These are phyloP conservation scores for Sporobolomyces phaffii DNA, from an alignment of 768 basidiomycete genomes.

Conservation along the genomic window DNA sequence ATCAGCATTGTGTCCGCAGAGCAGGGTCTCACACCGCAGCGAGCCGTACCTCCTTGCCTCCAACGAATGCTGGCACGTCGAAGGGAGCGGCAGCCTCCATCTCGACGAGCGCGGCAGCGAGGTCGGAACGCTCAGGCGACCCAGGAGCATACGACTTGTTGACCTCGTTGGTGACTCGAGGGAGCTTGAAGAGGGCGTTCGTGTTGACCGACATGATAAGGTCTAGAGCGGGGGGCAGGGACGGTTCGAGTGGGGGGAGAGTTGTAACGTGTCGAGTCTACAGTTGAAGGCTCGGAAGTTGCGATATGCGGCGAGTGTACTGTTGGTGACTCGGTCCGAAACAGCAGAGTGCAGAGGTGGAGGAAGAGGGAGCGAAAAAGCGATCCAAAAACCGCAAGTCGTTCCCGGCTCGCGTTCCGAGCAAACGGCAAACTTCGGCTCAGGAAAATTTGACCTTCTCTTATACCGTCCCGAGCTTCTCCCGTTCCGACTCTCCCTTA, in stretches of 20 bases:
- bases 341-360: neutral
- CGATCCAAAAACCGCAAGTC: neutral
- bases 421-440: neutral
- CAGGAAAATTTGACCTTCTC: no score
- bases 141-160: slow-evolving; percentile 75
- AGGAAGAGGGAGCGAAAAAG: neutral
- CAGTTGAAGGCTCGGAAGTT: no score
- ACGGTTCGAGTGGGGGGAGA: neutral
- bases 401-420: neutral
- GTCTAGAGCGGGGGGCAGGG: neutral
- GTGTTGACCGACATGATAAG: slow-evolving; percentile 16
- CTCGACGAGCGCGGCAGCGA: slow-evolving; percentile 66
- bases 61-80: slow-evolving; percentile 86
- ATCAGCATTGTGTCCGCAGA: slow-evolving; percentile 60
- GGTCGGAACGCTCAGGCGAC: slow-evolving; percentile 65
- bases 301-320: no score
- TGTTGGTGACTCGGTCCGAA: neutral
- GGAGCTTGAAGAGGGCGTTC: slow-evolving; percentile 62
- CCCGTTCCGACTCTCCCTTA: no score
- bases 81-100: slow-evolving; percentile 80
- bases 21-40: no score
- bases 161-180: slow-evolving; percentile 82
- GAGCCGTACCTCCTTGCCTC: slow-evolving; percentile 73
- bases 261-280: no score
- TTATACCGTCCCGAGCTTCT: no score